Conservation (phyloP, 176 grass and related monocot genomes). For the Elymus sibiricus region DNA sequence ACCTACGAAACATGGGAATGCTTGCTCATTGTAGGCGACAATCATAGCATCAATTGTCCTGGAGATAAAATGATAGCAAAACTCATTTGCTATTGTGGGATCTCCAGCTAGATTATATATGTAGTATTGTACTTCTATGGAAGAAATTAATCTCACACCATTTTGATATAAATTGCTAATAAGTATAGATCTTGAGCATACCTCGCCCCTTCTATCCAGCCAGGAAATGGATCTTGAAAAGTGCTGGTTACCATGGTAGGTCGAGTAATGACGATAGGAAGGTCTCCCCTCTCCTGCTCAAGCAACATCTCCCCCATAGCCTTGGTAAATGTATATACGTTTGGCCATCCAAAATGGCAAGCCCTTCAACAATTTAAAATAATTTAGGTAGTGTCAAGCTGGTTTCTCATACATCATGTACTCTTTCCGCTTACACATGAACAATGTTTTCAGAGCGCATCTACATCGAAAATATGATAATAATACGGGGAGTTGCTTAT, state of each 20-base stretch:
- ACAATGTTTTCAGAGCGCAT: neutral
- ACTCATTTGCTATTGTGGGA: neutral
- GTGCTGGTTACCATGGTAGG: constrained; percentile 58
- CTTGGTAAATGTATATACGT: constrained; percentile 61
- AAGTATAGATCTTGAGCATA: neutral
- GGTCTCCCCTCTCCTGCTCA: constrained; percentile 37
- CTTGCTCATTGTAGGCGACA: constrained; percentile 34
- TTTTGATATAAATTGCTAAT: neutral
- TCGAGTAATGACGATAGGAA: constrained; percentile 53
- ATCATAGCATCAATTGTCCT: constrained; percentile 58
- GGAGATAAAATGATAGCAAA: neutral
- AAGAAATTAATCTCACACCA: neutral
- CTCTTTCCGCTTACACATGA: no score
- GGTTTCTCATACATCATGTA: neutral
- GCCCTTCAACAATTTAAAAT: constrained; percentile 34
- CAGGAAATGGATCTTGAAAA: constrained; percentile 50
- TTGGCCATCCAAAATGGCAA: constrained; percentile 62
- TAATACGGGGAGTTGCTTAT: neutral
- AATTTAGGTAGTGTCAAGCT: neutral
- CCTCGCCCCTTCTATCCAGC: constrained; percentile 65
- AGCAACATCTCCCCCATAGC: constrained; percentile 71
- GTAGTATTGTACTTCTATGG: neutral
- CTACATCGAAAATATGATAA: no score
- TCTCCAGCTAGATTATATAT: neutral
- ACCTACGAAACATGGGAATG: constrained; percentile 45